phyloP scores from a whole-genome alignment of 805 yeast genomes.

The Metahyphopichia silvanorum region DNA sequence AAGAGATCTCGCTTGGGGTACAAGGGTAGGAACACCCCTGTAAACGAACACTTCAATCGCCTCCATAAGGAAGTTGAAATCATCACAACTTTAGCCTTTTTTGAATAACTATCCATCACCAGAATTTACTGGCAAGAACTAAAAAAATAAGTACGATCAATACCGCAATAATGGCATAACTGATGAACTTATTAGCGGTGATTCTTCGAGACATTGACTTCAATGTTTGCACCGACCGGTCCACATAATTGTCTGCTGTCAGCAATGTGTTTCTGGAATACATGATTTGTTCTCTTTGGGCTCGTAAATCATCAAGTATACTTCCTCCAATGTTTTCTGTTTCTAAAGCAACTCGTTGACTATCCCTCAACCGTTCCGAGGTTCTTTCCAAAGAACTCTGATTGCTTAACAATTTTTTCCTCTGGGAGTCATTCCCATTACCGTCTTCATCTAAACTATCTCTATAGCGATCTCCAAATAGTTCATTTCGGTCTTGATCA shows the following conservation, averaged over 20 bases:
- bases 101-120: too few species aligned
- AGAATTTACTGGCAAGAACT: constrained; percentile 80
- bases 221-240: constrained; percentile 80
- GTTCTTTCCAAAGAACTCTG: constrained; percentile 80
- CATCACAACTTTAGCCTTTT: too few species aligned
- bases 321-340: constrained; percentile 91
- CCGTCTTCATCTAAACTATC: constrained; percentile 32
- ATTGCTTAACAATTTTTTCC: constrained; percentile 75
- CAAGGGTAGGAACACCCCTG: too few species aligned
- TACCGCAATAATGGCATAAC: constrained; percentile 88
- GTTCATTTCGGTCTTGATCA: constrained; percentile 64
- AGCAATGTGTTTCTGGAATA: constrained; percentile 81
- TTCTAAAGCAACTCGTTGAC: constrained; percentile 87
- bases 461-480: constrained; percentile 59
- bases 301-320: constrained; percentile 80
- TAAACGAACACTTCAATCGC: too few species aligned
- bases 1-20: too few species aligned
- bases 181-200: constrained; percentile 86
- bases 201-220: constrained; percentile 89
- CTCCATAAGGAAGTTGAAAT: too few species aligned
- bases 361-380: constrained; percentile 78
- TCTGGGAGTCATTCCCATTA: constrained; percentile 56
- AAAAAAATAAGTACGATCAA: constrained; percentile 75
- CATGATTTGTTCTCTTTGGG: constrained; percentile 89
- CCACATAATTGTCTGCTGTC: constrained; percentile 92